Conservation (phyloP, 2,329 filamentous ascomycete species). For the Dendryphion nanum region DNA sequence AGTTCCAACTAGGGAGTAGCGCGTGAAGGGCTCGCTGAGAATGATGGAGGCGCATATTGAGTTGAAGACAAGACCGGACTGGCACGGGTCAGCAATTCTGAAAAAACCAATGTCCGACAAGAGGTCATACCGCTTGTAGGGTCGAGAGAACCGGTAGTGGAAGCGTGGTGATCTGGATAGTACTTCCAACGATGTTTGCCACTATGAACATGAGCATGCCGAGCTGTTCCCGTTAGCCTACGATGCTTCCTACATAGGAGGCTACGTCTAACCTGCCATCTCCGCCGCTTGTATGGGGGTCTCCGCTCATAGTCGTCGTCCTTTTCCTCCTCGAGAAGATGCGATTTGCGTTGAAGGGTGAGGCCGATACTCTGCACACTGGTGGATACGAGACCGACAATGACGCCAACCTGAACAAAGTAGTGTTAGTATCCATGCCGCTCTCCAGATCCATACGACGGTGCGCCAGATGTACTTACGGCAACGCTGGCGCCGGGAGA, state of each 20-base stretch:
- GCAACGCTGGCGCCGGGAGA: constrained; percentile 43
- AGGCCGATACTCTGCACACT: constrained; percentile 93
- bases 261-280: constrained; percentile 68
- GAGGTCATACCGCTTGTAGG: constrained; percentile 72
- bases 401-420: constrained; percentile 71
- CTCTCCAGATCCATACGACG: too few relatives aligned
- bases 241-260: background rate
- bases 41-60: constrained; percentile 94
- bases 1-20: constrained; percentile 88
- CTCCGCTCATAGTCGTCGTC: constrained; percentile 72
- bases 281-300: constrained; percentile 82
- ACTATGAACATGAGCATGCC: constrained; percentile 97
- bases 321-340: constrained; percentile 96
- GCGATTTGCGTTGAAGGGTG: constrained; percentile 95
- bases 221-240: constrained; percentile 44
- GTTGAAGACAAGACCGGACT: constrained; percentile 95
- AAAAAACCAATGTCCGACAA: too few relatives aligned
- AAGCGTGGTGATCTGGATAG: constrained; percentile 94
- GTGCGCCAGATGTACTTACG: constrained; percentile 27
- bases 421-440: constrained; percentile 7
- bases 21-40: constrained; percentile 89
- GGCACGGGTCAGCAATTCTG: constrained; percentile 3
- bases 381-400: constrained; percentile 90
- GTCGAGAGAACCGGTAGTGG: constrained; percentile 93
- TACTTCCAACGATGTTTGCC: constrained; percentile 90